Evolutionary conservation across 1,284 basidiomycete species (phyloP).

Genomic region (Cutaneotrichosporon spelunceum): DNA sequence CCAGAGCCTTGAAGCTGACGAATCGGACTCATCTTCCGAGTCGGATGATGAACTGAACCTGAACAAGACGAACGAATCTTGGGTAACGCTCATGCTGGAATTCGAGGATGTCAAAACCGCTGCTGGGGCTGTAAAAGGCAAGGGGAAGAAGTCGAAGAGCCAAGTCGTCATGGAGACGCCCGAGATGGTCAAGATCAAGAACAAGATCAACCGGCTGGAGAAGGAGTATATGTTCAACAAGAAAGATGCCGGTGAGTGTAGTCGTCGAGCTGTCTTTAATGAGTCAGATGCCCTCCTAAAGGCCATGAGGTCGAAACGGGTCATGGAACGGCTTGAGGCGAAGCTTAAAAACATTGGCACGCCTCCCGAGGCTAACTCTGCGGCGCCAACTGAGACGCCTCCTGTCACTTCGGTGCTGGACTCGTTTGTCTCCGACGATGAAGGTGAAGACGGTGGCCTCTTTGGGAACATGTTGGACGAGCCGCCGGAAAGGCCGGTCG

Average conservation of each 20-base stretch:
- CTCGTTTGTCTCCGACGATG: conserved; percentile 10
- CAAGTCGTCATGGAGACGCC: conserved; percentile 44
- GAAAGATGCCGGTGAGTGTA: conserved; percentile 57
- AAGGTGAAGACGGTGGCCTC: conserved; percentile 62
- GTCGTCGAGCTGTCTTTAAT: not conserved
- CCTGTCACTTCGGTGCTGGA: not conserved
- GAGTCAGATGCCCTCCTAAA: conserved; percentile 58
- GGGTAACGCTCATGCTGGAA: conserved; percentile 58
- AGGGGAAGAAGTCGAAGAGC: conserved; percentile 46
- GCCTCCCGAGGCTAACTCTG: not conserved
- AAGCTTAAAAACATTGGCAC: conserved; percentile 37
- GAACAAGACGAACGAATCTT: conserved; percentile 38
- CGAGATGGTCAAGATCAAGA: conserved; percentile 57
- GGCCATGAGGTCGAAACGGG: conserved; percentile 59
- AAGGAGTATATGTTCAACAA: conserved; percentile 72
- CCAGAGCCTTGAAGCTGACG: conserved; percentile 26
- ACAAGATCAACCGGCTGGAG: conserved; percentile 59
- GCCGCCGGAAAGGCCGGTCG: conserved; percentile 54
- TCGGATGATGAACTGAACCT: conserved; percentile 61
- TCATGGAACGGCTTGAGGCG: conserved; percentile 57
- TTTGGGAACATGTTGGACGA: conserved; percentile 74
- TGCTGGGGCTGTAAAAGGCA: conserved; percentile 23
- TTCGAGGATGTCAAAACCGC: conserved; percentile 29
- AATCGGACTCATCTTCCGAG: conserved; percentile 26
- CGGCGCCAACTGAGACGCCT: not conserved